Conservation (phyloP, 768 basidiomycete genomes). For the Panus rudis region DNA sequence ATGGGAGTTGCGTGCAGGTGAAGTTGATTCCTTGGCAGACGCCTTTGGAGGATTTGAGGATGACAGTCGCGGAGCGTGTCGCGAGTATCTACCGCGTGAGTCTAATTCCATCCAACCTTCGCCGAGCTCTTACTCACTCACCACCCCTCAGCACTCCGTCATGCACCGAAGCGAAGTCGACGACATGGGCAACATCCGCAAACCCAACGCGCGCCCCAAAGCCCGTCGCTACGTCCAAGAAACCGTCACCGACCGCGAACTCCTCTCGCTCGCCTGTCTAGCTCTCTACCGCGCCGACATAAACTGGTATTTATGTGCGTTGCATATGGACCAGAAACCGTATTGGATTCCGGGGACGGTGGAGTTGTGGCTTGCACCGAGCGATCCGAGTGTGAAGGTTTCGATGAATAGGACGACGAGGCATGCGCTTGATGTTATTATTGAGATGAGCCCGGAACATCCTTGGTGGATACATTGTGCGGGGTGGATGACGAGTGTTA, state of each 20-base stretch:
- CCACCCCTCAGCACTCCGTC: conserved; percentile 16
- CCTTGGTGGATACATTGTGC: conserved; percentile 23
- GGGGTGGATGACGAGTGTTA: conserved; percentile 37
- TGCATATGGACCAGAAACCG: conserved; percentile 33
- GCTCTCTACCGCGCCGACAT: conserved; percentile 59
- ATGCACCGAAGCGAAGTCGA: conserved; percentile 58
- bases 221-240: conserved; percentile 51
- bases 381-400: conserved; percentile 61
- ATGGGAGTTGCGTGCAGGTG: conserved; percentile 29
- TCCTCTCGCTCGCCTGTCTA: conserved; percentile 62
- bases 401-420: conserved; percentile 47
- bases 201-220: conserved; percentile 50
- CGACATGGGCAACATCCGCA: conserved; percentile 45
- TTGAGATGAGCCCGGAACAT: conserved; percentile 35
- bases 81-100: conserved; percentile 51
- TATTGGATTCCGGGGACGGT: conserved; percentile 42
- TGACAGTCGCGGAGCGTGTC: conserved; percentile 39
- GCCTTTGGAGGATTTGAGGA: conserved; percentile 41
- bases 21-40: conserved; percentile 51
- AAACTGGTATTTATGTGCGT: conserved; percentile 44
- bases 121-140: background rate
- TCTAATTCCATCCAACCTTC: background rate
- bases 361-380: conserved; percentile 54
- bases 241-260: conserved; percentile 59
- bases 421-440: conserved; percentile 35